These are phyloP conservation scores for Silybum marianum DNA, from an alignment of 129 eudicot species.

Conservation along the genomic window DNA sequence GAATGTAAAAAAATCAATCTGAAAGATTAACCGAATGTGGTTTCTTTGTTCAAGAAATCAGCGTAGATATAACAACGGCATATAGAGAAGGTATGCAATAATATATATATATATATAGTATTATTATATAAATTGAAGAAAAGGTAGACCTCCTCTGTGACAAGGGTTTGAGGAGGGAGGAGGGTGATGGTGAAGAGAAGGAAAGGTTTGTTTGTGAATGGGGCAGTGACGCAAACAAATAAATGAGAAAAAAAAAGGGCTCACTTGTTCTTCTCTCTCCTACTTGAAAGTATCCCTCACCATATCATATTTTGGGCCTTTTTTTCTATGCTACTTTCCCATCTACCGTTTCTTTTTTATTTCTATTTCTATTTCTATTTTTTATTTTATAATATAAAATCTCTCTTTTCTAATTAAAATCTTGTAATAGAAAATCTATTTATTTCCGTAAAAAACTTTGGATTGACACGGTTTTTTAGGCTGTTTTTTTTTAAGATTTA, in stretches of 20 bases:
- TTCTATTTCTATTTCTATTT: too few species aligned
- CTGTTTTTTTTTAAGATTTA: too few species aligned
- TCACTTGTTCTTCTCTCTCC: constrained; percentile 15
- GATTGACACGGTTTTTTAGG: too few species aligned
- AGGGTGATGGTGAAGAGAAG: background rate
- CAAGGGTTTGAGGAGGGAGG: constrained; percentile 22
- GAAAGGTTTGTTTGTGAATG: too few species aligned
- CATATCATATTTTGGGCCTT: background rate
- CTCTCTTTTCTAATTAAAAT: too few species aligned
- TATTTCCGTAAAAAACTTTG: too few species aligned
- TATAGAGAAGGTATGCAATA: background rate
- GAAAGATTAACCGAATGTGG: constrained; percentile 8
- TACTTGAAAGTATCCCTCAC: constrained; percentile 16
- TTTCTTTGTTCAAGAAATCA: background rate
- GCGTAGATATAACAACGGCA: background rate
- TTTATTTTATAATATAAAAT: too few species aligned
- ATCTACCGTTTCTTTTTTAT: background rate
- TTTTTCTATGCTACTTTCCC: background rate
- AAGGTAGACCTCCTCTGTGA: constrained; percentile 17
- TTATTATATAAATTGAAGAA: background rate
- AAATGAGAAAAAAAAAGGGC: background rate
- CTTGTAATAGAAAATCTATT: too few species aligned
- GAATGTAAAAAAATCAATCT: constrained; percentile 11
- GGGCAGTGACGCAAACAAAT: too few species aligned
- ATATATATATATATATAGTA: background rate